These are phyloP conservation scores for Oryza punctata DNA, from an alignment of 176 grass and related monocot genomes.

Conservation along the genomic window DNA sequence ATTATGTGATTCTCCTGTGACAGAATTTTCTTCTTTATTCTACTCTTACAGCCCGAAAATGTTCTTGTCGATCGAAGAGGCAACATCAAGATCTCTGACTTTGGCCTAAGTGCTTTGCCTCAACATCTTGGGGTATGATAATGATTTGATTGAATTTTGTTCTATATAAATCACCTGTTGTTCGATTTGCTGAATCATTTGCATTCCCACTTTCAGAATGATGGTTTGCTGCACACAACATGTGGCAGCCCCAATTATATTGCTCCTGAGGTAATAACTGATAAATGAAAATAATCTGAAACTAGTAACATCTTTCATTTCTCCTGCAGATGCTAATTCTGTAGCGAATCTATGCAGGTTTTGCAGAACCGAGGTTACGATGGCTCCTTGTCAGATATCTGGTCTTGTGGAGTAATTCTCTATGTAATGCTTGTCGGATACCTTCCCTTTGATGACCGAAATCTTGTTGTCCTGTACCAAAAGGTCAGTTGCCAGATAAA, in stretches of 20 bases:
- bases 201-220: slow-evolving; percentile 52
- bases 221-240: slow-evolving; percentile 82
- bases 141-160: neutral
- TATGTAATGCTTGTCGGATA: slow-evolving; percentile 71
- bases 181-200: neutral
- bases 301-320: neutral
- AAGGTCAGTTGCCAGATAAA: slow-evolving; percentile 49
- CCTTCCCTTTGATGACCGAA: slow-evolving; percentile 89
- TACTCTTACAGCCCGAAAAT: slow-evolving; percentile 76
- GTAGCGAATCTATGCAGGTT: slow-evolving; percentile 41
- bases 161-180: neutral
- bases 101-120: slow-evolving; percentile 77
- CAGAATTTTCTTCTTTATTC: slow-evolving; percentile 39
- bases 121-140: slow-evolving; percentile 70
- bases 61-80: slow-evolving; percentile 73
- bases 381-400: slow-evolving; percentile 76
- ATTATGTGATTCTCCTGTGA: slow-evolving; percentile 39
- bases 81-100: slow-evolving; percentile 87
- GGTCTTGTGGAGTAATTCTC: slow-evolving; percentile 89
- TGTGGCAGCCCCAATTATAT: slow-evolving; percentile 93
- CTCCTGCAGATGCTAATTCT: neutral
- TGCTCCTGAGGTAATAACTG: slow-evolving; percentile 66
- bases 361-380: slow-evolving; percentile 84
- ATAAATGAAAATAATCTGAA: neutral
- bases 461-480: slow-evolving; percentile 88